These are phyloP conservation scores for Ophiocordyceps camponoti-saundersi DNA, from an alignment of 2,329 filamentous ascomycete species.

Conservation along the genomic window DNA sequence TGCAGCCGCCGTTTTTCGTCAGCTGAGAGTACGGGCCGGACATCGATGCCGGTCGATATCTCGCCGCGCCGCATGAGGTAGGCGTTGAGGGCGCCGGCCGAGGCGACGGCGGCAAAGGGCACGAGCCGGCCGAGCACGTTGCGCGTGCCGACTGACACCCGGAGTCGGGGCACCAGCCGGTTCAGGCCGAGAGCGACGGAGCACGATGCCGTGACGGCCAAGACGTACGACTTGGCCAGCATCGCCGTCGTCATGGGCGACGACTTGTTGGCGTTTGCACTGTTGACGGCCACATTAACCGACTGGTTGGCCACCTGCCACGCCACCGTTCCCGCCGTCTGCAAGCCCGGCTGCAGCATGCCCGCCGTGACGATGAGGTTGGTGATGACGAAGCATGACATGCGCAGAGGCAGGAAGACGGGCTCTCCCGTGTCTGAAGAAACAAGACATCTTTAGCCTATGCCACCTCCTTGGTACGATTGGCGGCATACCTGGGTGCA, in stretches of 20 bases:
- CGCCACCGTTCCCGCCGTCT: slow-evolving; percentile 66
- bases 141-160: slow-evolving; percentile 58
- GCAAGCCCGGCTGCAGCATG: slow-evolving; percentile 84
- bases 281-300: slow-evolving; percentile 95
- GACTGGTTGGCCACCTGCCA: slow-evolving; percentile 98
- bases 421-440: slow-evolving; percentile 74
- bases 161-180: slow-evolving; percentile 70
- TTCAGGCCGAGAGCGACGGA: slow-evolving; percentile 87
- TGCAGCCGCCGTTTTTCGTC: slow-evolving; percentile 43
- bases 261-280: slow-evolving; percentile 94
- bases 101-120: slow-evolving; percentile 88
- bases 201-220: slow-evolving; percentile 86
- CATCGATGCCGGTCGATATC: slow-evolving; percentile 81
- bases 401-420: slow-evolving; percentile 87
- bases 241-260: slow-evolving; percentile 68
- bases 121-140: slow-evolving; percentile 73
- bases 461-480: neutral
- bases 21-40: slow-evolving; percentile 66
- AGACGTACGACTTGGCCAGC: slow-evolving; percentile 75
- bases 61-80: slow-evolving; percentile 97
- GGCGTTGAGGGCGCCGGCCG: slow-evolving; percentile 81
- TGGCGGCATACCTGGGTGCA: slow-evolving; percentile 63
- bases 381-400: slow-evolving; percentile 88
- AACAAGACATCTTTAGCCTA: neutral
- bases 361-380: slow-evolving; percentile 90